Base-by-base conservation (phyloP, 306 rosid genomes). In the Betula pendula region DNA sequence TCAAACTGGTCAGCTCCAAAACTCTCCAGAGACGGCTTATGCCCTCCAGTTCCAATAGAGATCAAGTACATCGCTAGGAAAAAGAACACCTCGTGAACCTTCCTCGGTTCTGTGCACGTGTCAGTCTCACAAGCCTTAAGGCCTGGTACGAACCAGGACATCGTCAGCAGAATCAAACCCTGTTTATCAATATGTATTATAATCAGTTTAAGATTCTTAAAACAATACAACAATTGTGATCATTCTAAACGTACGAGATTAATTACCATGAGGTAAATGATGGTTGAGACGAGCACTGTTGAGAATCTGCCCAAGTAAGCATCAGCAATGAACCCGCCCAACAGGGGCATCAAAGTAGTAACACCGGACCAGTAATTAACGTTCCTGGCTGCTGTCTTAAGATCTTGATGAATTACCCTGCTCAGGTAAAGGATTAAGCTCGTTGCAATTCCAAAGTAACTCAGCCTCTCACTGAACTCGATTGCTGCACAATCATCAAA, bases 1-100 rank as follows among this genome's bases (percentile, higher is more conserved):
- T 95, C 97, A 55, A 95, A 95, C 60, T 95, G 99, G 66, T 95
- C 99, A 3, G 97, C 99, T 56, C 97, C 99, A 29, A 95, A 89
- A 83, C 99, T 92, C 85, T 95, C 97, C 51, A 92, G 74, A 2
- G 99, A 86, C 4, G 97, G 99, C 43, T 92, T 95, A 62, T 92
- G 97, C 4, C 99, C 99, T 60, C 97, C 97, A 2, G 99, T 95
- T 67, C 90, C 97, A 13, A 92, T 29, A 10, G 99, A 92, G 48
- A 95, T 74, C 14, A 92, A 40, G 92, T 95, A 95, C 0, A 92
- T 90, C 16, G 96, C 93, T 0, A 87, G 60, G 85, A 90, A 92
- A 91, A 92, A 95, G 24, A 87, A 75, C 71, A 88, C 81, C 80
- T 89, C 94, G 66, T 92, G 99, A 44, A 84, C 77, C 76, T 72